Conservation (phyloP, 2,329 filamentous ascomycete species). For the Pestalotiopsis sp. region DNA sequence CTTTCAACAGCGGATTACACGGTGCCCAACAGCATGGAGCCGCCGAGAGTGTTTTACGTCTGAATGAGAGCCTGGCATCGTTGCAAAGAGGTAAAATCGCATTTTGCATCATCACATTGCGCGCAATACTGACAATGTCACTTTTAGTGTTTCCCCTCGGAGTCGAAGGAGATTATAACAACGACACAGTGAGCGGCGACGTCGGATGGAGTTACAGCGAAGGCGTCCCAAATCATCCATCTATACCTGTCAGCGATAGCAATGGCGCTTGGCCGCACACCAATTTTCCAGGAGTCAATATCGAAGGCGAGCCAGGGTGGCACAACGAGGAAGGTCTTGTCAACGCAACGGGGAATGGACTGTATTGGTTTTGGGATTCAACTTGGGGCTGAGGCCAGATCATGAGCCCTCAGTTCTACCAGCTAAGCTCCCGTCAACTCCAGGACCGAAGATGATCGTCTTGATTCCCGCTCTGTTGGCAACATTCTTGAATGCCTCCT, state of each 20-base stretch:
- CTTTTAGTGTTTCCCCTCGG: neutral
- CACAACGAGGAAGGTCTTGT: neutral
- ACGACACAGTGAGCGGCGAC: too few relatives aligned
- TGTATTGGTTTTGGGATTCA: neutral
- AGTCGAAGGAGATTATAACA: too few relatives aligned
- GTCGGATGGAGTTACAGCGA: too few relatives aligned
- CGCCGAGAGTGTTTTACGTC: neutral
- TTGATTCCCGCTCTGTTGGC: slow-evolving; percentile 80
- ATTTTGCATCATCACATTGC: neutral
- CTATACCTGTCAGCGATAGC: too few relatives aligned
- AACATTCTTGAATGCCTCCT: slow-evolving; percentile 84
- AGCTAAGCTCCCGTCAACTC: too few relatives aligned
- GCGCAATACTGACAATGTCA: neutral
- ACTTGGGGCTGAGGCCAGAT: neutral
- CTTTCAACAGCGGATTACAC: too few relatives aligned
- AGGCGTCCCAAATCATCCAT: too few relatives aligned
- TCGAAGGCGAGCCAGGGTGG: neutral
- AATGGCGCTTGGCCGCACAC: too few relatives aligned
- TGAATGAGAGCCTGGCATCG: neutral
- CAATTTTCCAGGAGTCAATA: neutral
- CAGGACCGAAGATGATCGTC: slow-evolving; percentile 66
- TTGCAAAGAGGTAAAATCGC: neutral
- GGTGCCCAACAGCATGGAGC: too few relatives aligned
- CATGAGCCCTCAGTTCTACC: too few relatives aligned
- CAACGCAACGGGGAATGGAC: neutral